Base-by-base conservation (phyloP, 2,329 filamentous ascomycete genomes). In the Leptographium galeiforme region DNA sequence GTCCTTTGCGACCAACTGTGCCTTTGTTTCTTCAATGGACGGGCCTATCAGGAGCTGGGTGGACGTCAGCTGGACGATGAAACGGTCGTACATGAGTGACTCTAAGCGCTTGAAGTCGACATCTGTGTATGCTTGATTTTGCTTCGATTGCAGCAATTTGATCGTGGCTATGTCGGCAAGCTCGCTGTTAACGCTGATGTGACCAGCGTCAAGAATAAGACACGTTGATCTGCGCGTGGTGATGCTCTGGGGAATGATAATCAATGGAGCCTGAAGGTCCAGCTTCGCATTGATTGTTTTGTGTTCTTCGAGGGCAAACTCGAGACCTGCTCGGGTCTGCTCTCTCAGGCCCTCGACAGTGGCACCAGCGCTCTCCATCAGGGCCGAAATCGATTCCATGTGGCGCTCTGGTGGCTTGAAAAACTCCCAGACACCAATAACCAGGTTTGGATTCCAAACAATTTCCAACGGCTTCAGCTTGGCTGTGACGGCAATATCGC, bases 261-360 rank as follows among this genome's bases (percentile, higher is more conserved):
- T 94, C 1, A 99, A 79, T 39, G 93, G 93, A 0, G 93, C 93
- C 64, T 96, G 90, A 13, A 98, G 79, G 66, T 98, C 93, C 45
- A 99, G 76, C 61, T 97, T 89, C 14, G 91, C 91, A 62, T 98
- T 95, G 65, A 98, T 85, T 2, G 93, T 97, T 73, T 95, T 97
- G 74, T 98, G 93, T 65, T 98, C 94, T 63, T 96, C 87, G 4
- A 99, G 73, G 0, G 93, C 94, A 68, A 96, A 98, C 67, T 98
- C 90, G 38, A 99, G 78, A 32, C 93, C 91, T 50, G 93, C 91
- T 65, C 94, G 81, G 6, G 94, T 98, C 70, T 98, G 94, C 66
- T 97, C 90, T 38, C 94, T 81, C 55, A 98, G 75, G 8, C 90
- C 91, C 68, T 98, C 91, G 0, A 98, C 91, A 0, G 93, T 98